Conservation (phyloP, 805 yeast genomes). For the Candida maltosa region DNA sequence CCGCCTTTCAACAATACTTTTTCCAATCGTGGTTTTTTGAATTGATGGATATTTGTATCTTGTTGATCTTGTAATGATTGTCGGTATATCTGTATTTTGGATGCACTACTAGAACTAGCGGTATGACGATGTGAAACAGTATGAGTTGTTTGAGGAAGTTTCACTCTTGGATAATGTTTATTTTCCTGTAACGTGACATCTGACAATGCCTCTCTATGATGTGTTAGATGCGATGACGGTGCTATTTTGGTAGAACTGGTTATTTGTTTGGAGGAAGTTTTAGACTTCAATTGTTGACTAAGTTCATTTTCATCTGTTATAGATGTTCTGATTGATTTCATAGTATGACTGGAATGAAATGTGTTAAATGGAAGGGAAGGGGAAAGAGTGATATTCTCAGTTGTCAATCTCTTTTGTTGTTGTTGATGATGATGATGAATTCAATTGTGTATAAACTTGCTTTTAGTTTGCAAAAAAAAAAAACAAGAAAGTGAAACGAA, state of each 20-base stretch:
- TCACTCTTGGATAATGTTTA: constrained; percentile 8
- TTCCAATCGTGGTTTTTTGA: constrained; percentile 21
- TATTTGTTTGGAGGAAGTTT: constrained; percentile 2
- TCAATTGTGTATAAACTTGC: too few relatives aligned
- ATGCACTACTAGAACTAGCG: background rate
- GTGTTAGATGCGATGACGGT: background rate
- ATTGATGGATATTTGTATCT: constrained; percentile 11
- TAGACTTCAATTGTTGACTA: constrained; percentile 5
- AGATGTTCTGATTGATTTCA: constrained; percentile 13
- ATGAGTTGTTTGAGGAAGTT: constrained; percentile 6
- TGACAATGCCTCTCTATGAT: constrained; percentile 24
- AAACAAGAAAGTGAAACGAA: too few relatives aligned
- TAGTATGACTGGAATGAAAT: constrained; percentile 3
- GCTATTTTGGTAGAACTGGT: background rate
- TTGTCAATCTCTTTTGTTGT: too few relatives aligned
- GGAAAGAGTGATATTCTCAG: too few relatives aligned
- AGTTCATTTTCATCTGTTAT: constrained; percentile 16
- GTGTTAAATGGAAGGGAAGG: background rate
- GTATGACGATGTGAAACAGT: constrained; percentile 7
- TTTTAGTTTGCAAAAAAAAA: too few relatives aligned
- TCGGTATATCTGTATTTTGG: constrained; percentile 16
- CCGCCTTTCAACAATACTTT: constrained; percentile 13
- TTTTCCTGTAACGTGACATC: constrained; percentile 23
- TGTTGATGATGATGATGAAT: too few relatives aligned
- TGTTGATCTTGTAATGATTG: constrained; percentile 9